Evolutionary conservation across 345 rosid species (phyloP), one percentile per base, ranked within the genome.

Genomic region (Salix arbutifolia): DNA sequence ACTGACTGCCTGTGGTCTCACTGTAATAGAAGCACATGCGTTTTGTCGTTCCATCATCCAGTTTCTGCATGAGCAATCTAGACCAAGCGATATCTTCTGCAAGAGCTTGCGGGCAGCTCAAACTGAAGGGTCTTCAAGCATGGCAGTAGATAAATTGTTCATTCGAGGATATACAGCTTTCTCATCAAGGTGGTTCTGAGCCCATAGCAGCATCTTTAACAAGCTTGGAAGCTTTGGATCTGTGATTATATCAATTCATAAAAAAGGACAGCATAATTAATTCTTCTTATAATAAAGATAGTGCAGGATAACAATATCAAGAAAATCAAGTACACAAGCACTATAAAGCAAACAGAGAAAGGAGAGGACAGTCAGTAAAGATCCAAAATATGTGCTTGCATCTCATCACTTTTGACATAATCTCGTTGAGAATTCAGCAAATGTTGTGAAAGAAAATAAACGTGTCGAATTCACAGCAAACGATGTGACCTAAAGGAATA

Each of bases 161-260:
- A 94, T 92, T 80, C 92, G 91, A 4, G 99, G 99, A 85, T 93
- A 96, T n/a, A 82, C 83, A 71, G 97, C 97, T 84, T 87, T 96
- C 80, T 94, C 94, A 78, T 93, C 98, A 7, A 96, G 95, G 82
- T 91, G 92, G 46, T 83, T 89, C 84, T 96, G 97, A 62, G 94
- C 91, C 97, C 97, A 96, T 65, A 90, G 19, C 87, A 96, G 76
- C 99, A 94, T 94, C 89, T 91, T 96, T 78, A 96, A 85, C 88
- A 94, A 86, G 77, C 90, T 90, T 70, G 97, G 95, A 72, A 96
- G 97, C 86, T 96, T 96, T 8, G 99, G 99, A 76, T 96, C 99
- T 96, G 81, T 19, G 44, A 52, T 46, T 4, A 60, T 60, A 48
- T 13, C 74, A 80, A 61, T 70, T 17, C 44, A 28, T 5, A 19